Conservation (phyloP, 78 protist species). For the Pigoraptor vietnamica region DNA sequence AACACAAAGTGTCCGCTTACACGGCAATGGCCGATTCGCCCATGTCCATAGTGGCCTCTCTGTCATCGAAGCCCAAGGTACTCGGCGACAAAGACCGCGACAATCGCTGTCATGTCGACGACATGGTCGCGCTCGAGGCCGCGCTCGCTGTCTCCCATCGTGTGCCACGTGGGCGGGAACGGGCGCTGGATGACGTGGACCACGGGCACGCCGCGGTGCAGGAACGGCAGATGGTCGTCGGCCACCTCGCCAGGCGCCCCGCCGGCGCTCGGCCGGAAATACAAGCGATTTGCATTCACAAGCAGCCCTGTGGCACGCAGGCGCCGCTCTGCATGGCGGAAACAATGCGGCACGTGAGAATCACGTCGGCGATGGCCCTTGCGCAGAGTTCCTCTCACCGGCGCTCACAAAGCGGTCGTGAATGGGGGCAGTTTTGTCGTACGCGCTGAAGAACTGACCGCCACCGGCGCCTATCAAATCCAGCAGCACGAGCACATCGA, state of each 20-base stretch:
- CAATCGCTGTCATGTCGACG: neutral
- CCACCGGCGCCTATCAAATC: constrained; percentile 30
- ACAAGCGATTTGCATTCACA: neutral
- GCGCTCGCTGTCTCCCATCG: constrained; percentile 5
- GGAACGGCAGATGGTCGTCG: constrained; percentile 47
- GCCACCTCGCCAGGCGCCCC: neutral
- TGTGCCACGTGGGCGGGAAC: constrained; percentile 52
- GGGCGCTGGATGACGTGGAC: constrained; percentile 41
- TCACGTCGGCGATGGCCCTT: neutral
- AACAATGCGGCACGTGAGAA: neutral
- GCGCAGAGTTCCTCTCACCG: no score
- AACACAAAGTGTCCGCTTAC: no score
- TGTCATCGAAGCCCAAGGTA: neutral
- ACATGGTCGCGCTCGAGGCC: neutral
- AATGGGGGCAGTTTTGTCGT: neutral
- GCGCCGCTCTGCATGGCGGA: neutral
- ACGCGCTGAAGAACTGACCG: neutral
- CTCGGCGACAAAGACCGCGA: neutral
- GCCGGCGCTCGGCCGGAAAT: neutral
- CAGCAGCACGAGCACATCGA: constrained; percentile 20
- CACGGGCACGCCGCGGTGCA: constrained; percentile 30
- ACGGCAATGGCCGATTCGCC: no score
- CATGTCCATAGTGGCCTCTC: no score
- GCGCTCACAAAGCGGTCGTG: neutral
- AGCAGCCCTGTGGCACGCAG: neutral